Evolutionary conservation across 306 rosid species (phyloP), one percentile per base, ranked within the genome.

Genomic region (Clitoria ternatea): DNA sequence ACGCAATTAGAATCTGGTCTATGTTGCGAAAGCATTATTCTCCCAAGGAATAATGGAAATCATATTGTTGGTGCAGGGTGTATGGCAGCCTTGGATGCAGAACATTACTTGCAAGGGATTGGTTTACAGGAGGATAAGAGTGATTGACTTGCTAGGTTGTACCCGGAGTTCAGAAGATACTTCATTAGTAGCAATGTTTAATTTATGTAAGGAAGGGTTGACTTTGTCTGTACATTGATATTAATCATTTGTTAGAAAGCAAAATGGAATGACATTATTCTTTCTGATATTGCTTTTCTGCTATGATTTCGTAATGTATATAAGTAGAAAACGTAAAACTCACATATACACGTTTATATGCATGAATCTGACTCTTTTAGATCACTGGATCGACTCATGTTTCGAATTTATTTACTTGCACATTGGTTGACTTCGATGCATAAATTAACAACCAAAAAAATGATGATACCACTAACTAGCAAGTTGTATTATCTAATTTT

Each of bases 21-120:
- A 43, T 45, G 43, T 37, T 15, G 22, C 40, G 20, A 59, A 71
- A 49, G 48, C 30, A 64, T 57, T 66, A 39, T 54, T 52, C 52
- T 77, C 4, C 23, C 47, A 53, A 19, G 36, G 64, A 26, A 62
- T 73, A 55, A 73, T 55, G 80, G 49, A 69, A 78, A 56, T 55
- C 35, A 60, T 62, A 35, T 59, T 69, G 15, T 33, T 80, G 70
- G 18, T 75, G 86, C 87, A 89, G 98, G 96, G 67, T 92, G 98
- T 84, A 92, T 92, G 98, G 96, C 96, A 40, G 98, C 98, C 48
- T 80, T 92, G 89, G 98, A 92, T 48, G 96, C 96, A 49, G 98
- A 92, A 65, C 98, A 92, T 79, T 90, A 86, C 87, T 72, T 92
- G 87, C 91, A 88, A 78, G 89, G 76, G 80, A 43, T 84, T 27